phyloP scores from a whole-genome alignment of 345 rosid species.

The Populus pruinosa region DNA sequence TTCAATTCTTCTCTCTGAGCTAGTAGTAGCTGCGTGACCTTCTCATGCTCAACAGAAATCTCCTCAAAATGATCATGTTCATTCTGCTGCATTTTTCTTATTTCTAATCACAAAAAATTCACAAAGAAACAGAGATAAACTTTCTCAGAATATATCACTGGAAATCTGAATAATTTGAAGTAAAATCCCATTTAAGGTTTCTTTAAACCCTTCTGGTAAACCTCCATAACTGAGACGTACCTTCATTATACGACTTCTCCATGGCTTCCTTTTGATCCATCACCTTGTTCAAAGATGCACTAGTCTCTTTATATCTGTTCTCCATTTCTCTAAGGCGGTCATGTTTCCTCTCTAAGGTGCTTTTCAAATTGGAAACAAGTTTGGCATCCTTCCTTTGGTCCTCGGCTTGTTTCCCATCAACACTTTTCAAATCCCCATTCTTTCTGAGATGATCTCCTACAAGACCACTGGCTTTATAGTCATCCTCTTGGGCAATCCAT shows the following conservation, averaged over 20 bases:
- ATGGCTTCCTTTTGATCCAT: constrained; percentile 36
- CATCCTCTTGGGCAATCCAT: constrained; percentile 69
- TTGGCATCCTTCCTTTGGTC: constrained; percentile 35
- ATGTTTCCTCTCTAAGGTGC: constrained; percentile 43
- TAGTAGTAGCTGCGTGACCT: constrained; percentile 27
- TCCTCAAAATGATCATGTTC: constrained; percentile 33
- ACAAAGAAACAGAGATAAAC: background rate
- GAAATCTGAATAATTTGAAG: background rate
- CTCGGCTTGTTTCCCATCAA: constrained; percentile 45
- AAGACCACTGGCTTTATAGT: constrained; percentile 29
- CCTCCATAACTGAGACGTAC: constrained; percentile 23
- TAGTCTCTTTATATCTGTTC: constrained; percentile 32
- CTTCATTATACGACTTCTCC: constrained; percentile 48
- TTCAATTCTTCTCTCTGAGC: constrained; percentile 34
- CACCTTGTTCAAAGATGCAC: constrained; percentile 18
- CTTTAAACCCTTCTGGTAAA: background rate
- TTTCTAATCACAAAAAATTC: constrained; percentile 18
- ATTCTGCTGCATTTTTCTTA: constrained; percentile 34
- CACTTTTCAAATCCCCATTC: constrained; percentile 57
- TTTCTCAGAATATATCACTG: background rate
- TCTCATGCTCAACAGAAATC: constrained; percentile 44
- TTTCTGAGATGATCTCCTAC: constrained; percentile 45
- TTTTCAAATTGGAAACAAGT: constrained; percentile 39
- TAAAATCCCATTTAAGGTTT: background rate
- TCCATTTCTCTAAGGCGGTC: constrained; percentile 39